phyloP scores from a whole-genome alignment of 768 basidiomycete species.

The Cyathus striatus region DNA sequence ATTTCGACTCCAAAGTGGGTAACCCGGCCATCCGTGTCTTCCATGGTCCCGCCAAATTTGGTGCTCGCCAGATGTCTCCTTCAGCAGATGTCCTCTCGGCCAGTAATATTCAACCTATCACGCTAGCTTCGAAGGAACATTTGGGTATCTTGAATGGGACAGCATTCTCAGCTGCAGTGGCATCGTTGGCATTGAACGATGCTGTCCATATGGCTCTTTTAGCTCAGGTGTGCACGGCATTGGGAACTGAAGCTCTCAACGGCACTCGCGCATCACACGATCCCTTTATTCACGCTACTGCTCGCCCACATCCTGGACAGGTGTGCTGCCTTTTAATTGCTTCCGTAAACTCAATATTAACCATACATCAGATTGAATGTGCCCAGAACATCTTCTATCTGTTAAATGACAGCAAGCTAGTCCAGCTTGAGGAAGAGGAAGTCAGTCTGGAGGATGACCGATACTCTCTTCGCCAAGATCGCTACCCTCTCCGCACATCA shows the following conservation, averaged over 20 bases:
- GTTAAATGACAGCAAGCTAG: constrained; percentile 57
- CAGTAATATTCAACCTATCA: constrained; percentile 53
- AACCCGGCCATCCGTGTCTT: constrained; percentile 66
- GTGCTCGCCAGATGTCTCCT: constrained; percentile 44
- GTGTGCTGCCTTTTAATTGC: constrained; percentile 17
- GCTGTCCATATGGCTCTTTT: constrained; percentile 57
- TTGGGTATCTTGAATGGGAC: constrained; percentile 74
- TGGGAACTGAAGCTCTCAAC: constrained; percentile 73
- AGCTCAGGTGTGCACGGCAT: constrained; percentile 70
- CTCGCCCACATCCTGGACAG: constrained; percentile 81
- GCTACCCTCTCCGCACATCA: constrained; percentile 62
- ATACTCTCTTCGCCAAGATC: constrained; percentile 70
- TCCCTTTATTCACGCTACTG: constrained; percentile 67
- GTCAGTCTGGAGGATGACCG: constrained; percentile 60
- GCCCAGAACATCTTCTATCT: constrained; percentile 60
- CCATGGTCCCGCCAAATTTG: constrained; percentile 45
- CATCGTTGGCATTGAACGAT: constrained; percentile 66
- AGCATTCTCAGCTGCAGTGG: constrained; percentile 70
- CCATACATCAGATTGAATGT: constrained; percentile 46
- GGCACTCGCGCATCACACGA: constrained; percentile 62
- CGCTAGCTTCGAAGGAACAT: constrained; percentile 62
- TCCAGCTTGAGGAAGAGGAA: constrained; percentile 57
- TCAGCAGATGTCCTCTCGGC: constrained; percentile 45
- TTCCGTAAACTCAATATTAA: not conserved
- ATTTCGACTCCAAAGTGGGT: no score